These are phyloP conservation scores for Cyberlindnera xishuangbannaensis DNA, from an alignment of 805 yeast species.

Conservation along the genomic window DNA sequence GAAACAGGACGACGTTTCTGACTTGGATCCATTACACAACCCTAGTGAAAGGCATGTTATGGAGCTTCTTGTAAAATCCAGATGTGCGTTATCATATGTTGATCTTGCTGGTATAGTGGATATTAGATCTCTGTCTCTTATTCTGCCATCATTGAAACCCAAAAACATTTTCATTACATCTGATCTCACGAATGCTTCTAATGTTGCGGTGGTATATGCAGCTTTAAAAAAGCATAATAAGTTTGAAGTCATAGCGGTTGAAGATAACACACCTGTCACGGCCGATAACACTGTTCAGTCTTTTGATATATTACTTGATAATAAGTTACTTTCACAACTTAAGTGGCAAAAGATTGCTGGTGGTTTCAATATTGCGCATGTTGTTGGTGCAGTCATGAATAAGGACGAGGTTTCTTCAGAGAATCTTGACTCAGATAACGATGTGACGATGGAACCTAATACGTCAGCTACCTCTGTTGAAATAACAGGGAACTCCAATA, in stretches of 20 bases:
- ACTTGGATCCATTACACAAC: constrained; percentile 42
- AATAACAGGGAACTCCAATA: too few relatives aligned
- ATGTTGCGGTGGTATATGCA: constrained; percentile 9
- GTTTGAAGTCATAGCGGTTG: constrained; percentile 29
- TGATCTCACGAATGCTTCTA: constrained; percentile 30
- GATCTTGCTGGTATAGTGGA: constrained; percentile 86
- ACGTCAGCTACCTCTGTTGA: too few relatives aligned
- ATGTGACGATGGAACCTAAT: constrained; percentile 14
- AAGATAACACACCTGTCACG: constrained; percentile 35
- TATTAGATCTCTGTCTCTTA: constrained; percentile 70
- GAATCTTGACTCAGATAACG: constrained; percentile 10
- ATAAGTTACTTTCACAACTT: constrained; percentile 49
- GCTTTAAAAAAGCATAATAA: constrained; percentile 22
- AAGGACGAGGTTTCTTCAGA: constrained; percentile 19
- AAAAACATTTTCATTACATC: constrained; percentile 57
- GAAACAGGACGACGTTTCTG: constrained; percentile 46
- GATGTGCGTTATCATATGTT: constrained; percentile 69
- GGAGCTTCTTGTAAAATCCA: constrained; percentile 37
- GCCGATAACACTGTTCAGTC: constrained; percentile 52
- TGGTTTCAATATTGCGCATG: constrained; percentile 76
- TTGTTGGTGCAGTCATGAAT: constrained; percentile 54
- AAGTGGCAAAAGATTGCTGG: constrained; percentile 84
- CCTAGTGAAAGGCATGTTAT: constrained; percentile 43
- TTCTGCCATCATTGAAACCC: constrained; percentile 76
- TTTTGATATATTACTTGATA: constrained; percentile 64